Conservation (phyloP, 1,284 basidiomycete genomes). For the Mycosarcoma mackinlayi region DNA sequence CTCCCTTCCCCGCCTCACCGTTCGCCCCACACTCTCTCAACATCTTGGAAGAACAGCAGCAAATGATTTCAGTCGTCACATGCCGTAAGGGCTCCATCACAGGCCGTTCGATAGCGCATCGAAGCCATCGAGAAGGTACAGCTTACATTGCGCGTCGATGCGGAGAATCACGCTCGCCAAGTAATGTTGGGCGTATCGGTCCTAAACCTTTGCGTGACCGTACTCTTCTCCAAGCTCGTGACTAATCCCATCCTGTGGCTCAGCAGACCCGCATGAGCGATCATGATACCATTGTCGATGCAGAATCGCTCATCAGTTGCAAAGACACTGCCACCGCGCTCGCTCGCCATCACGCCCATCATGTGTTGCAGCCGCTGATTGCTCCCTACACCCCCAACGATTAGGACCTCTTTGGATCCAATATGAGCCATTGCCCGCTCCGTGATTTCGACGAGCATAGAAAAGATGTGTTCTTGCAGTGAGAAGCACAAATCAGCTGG, state of each 20-base stretch:
- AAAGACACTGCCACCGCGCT: constrained; percentile 89
- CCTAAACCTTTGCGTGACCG: constrained; percentile 65
- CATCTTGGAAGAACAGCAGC: no score
- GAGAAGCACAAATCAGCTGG: constrained; percentile 96
- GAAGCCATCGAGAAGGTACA: no score
- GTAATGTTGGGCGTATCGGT: constrained; percentile 63
- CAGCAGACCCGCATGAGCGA: constrained; percentile 94
- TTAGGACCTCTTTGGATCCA: constrained; percentile 92
- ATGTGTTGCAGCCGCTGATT: constrained; percentile 94
- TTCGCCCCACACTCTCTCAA: no score
- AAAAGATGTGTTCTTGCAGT: constrained; percentile 95
- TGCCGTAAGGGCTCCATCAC: no score
- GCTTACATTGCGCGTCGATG: no score
- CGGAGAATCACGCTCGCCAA: not conserved
- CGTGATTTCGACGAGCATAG: constrained; percentile 99
- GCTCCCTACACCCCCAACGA: constrained; percentile 92
- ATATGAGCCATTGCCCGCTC: constrained; percentile 99
- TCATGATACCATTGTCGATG: constrained; percentile 99
- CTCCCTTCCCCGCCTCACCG: no score
- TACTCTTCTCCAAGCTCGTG: constrained; percentile 62
- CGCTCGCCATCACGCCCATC: constrained; percentile 97
- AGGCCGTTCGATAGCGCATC: no score
- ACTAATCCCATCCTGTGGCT: constrained; percentile 85
- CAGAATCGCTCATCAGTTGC: constrained; percentile 98
- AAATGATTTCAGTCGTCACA: no score